These are phyloP conservation scores for Magnaporthiopsis poae DNA, from an alignment of 2,329 filamentous ascomycete genomes.

Conservation along the genomic window DNA sequence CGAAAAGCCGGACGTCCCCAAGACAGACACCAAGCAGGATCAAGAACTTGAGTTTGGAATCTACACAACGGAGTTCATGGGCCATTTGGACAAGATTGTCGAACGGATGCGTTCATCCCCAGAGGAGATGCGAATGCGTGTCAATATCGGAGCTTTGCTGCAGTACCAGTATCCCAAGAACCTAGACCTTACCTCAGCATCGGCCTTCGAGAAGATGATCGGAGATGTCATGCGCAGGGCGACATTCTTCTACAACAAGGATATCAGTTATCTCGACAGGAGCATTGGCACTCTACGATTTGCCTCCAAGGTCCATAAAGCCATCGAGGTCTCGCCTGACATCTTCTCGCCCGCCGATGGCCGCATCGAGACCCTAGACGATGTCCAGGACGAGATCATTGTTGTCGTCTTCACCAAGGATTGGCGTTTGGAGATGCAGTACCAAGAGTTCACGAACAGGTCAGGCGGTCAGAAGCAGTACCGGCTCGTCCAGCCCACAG, in stretches of 20 bases:
- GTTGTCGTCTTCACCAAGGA: constrained; percentile 14
- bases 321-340: constrained; percentile 2
- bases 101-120: background rate
- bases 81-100: background rate
- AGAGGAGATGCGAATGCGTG: constrained; percentile 10
- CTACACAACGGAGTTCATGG: constrained; percentile 1
- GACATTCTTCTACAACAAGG: constrained; percentile 4
- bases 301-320: background rate
- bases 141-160: constrained; percentile 7
- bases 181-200: background rate
- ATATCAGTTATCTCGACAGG: background rate
- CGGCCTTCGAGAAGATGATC: background rate
- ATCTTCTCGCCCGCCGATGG: background rate
- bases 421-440: constrained; percentile 15
- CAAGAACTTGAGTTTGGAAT: background rate
- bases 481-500: constrained; percentile 2
- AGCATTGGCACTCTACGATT: background rate
- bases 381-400: constrained; percentile 11
- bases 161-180: constrained; percentile 7
- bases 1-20: background rate
- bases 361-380: constrained; percentile 2
- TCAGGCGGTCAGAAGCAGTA: background rate
- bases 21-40: background rate
- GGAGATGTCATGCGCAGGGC: background rate
- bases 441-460: constrained; percentile 11